These are phyloP conservation scores for Dipteronia dyeriana DNA, from an alignment of 345 rosid species.

Conservation along the genomic window DNA sequence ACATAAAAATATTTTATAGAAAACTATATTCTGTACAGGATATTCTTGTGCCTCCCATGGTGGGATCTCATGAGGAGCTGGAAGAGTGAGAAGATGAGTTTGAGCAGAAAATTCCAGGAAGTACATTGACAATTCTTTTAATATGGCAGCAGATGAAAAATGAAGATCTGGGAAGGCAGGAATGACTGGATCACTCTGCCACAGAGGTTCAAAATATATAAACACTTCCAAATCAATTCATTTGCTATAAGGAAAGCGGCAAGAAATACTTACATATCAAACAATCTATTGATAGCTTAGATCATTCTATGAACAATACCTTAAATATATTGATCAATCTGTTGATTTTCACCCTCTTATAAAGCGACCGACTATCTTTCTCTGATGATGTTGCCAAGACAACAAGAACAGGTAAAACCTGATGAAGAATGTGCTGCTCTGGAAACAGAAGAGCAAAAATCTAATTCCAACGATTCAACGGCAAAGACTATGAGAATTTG, in stretches of 20 bases:
- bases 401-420: constrained; percentile 94
- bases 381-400: constrained; percentile 97
- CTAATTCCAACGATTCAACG: constrained; percentile 95
- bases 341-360: constrained; percentile 95
- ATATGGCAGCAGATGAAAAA: constrained; percentile 96
- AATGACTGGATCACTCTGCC: constrained; percentile 96
- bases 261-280: neutral
- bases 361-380: constrained; percentile 91
- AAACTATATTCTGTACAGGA: constrained; percentile 45
- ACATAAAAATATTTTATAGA: neutral
- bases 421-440: constrained; percentile 93
- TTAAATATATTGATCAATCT: constrained; percentile 88
- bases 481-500: constrained; percentile 97
- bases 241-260: neutral
- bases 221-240: constrained; percentile 11
- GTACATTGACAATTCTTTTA: constrained; percentile 86
- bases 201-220: constrained; percentile 24
- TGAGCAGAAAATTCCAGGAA: constrained; percentile 83
- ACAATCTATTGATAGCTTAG: neutral
- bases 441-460: constrained; percentile 93
- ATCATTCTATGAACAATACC: constrained; percentile 44
- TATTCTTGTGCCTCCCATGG: constrained; percentile 92
- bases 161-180: constrained; percentile 99
- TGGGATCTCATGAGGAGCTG: constrained; percentile 96
- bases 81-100: constrained; percentile 90